These are phyloP conservation scores for Neonothopanus nambi DNA, from an alignment of 1,284 basidiomycete species.

Conservation along the genomic window DNA sequence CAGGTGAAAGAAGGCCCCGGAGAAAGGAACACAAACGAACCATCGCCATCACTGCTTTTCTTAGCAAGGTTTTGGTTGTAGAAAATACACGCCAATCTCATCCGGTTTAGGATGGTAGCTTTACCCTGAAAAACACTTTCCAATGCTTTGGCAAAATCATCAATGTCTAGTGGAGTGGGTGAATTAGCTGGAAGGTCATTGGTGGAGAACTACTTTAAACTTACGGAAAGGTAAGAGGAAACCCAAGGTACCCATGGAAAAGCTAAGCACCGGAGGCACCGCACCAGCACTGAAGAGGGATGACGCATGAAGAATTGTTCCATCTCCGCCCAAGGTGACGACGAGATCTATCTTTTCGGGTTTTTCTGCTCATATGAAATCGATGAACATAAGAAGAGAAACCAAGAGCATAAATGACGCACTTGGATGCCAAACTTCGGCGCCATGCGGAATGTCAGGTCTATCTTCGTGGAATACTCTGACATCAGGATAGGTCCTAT, in stretches of 20 bases:
- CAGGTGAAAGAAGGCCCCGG: neutral
- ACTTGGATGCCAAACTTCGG: slow-evolving; percentile 67
- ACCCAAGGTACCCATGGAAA: slow-evolving; percentile 94
- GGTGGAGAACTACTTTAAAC: slow-evolving; percentile 31
- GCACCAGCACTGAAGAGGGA: slow-evolving; percentile 87
- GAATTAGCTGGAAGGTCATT: neutral
- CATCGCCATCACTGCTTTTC: slow-evolving; percentile 56
- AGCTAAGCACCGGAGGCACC: slow-evolving; percentile 93
- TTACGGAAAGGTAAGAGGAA: slow-evolving; percentile 93
- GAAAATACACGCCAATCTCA: slow-evolving; percentile 84
- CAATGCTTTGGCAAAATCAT: slow-evolving; percentile 79
- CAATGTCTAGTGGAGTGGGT: slow-evolving; percentile 59
- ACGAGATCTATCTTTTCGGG: slow-evolving; percentile 79
- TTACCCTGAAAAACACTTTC: slow-evolving; percentile 75
- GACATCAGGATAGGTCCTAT: slow-evolving; percentile 66
- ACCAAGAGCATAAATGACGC: slow-evolving; percentile 17
- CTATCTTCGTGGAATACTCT: slow-evolving; percentile 76
- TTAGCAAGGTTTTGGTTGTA: slow-evolving; percentile 59
- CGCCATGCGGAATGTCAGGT: slow-evolving; percentile 64
- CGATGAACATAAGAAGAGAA: slow-evolving; percentile 6
- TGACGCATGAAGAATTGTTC: slow-evolving; percentile 93
- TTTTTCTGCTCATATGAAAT: slow-evolving; percentile 34
- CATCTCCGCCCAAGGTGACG: slow-evolving; percentile 92
- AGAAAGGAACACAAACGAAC: slow-evolving; percentile 35
- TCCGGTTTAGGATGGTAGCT: slow-evolving; percentile 81